Evolutionary conservation across 2,329 filamentous ascomycete species (phyloP).

Genomic region (Moelleriella libera): DNA sequence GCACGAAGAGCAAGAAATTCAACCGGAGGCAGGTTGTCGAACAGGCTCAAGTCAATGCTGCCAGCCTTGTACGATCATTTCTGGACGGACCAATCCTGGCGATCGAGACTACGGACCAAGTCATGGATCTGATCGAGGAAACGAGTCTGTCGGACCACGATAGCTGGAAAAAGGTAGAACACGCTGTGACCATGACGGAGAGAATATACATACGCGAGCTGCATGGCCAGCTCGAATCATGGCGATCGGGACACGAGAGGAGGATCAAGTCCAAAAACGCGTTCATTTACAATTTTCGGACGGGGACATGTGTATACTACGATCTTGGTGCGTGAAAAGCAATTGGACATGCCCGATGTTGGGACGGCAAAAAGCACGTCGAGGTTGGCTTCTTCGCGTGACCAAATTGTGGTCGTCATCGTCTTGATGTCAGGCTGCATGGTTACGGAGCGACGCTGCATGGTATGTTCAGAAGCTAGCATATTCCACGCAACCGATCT

Average conservation of each 20-base stretch:
- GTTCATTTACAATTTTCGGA: slow-evolving; percentile 87
- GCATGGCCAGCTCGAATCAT: slow-evolving; percentile 58
- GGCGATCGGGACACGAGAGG: slow-evolving; percentile 40
- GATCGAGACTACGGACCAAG: slow-evolving; percentile 74
- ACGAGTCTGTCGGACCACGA: slow-evolving; percentile 70
- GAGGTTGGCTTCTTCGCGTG: no score
- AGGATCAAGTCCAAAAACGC: slow-evolving; percentile 50
- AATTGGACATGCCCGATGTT: no score
- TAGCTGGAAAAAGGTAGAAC: slow-evolving; percentile 70
- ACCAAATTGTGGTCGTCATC: neutral
- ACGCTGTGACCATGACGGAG: slow-evolving; percentile 62
- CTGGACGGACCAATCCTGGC: slow-evolving; percentile 70
- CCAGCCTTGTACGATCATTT: slow-evolving; percentile 54
- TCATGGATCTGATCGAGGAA: slow-evolving; percentile 61
- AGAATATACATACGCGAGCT: slow-evolving; percentile 73
- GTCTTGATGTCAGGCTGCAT: neutral
- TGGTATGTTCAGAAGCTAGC: no score
- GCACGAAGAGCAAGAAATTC: slow-evolving; percentile 79
- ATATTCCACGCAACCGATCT: no score
- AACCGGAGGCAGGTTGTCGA: slow-evolving; percentile 81
- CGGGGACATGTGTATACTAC: slow-evolving; percentile 72
- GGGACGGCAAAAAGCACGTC: no score
- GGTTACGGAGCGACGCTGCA: no score
- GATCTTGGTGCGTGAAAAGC: slow-evolving; percentile 43
- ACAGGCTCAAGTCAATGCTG: slow-evolving; percentile 47